Evolutionary conservation across 2,329 filamentous ascomycete species (phyloP).

Genomic region (Fusarium domesticum): DNA sequence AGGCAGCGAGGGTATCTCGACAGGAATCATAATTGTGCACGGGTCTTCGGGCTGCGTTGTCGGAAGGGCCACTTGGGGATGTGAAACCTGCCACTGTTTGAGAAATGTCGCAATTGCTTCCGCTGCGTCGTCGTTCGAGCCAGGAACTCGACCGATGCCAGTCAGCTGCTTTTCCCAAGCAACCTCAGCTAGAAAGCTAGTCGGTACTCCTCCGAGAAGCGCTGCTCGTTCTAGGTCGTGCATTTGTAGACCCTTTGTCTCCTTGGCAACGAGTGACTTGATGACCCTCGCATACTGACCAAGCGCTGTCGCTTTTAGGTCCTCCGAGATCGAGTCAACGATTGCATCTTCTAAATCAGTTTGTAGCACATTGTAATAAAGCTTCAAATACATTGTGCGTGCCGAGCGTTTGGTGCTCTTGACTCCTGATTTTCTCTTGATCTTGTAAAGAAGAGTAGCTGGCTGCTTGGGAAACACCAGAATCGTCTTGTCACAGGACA

Average conservation of each 20-base stretch:
- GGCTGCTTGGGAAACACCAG: conserved; percentile 79
- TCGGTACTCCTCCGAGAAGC: conserved; percentile 51
- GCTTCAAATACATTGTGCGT: conserved; percentile 61
- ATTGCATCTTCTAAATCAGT: conserved; percentile 64
- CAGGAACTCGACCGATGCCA: conserved; percentile 45
- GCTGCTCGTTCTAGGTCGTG: conserved; percentile 56
- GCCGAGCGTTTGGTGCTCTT: conserved; percentile 31
- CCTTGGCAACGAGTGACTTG: conserved; percentile 41
- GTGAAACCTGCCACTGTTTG: conserved; percentile 32
- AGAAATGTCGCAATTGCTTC: conserved; percentile 30
- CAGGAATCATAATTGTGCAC: conserved; percentile 77
- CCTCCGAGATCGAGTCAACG: conserved; percentile 40
- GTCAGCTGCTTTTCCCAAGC: conserved; percentile 50
- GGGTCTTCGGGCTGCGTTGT: conserved; percentile 33
- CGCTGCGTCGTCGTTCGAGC: conserved; percentile 34
- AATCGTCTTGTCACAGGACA: conserved; percentile 50
- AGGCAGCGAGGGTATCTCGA: conserved; percentile 80
- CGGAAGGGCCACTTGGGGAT: conserved; percentile 29
- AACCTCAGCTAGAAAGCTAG: conserved; percentile 44
- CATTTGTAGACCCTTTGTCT: conserved; percentile 44
- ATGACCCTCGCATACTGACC: conserved; percentile 48
- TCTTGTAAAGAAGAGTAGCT: conserved; percentile 75
- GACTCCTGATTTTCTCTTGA: conserved; percentile 53
- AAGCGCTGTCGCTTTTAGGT: conserved; percentile 41
- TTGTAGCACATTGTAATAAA: conserved; percentile 74